These are phyloP conservation scores for Penicillium sp. DNA, from an alignment of 2,329 filamentous ascomycete genomes.

Conservation along the genomic window DNA sequence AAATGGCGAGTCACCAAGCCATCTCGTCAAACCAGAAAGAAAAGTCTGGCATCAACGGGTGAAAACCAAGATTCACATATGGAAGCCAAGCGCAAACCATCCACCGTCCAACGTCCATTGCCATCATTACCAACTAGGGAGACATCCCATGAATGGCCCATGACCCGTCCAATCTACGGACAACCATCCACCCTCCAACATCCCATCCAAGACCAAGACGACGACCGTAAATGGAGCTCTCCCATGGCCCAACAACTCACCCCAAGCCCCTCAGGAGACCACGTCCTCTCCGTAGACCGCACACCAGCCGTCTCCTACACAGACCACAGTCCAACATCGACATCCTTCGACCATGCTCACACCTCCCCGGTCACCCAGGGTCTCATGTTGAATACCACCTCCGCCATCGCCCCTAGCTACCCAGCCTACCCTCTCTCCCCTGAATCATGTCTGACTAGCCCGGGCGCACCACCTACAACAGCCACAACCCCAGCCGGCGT, in stretches of 20 bases:
- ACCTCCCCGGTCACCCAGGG: constrained; percentile 26
- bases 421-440: constrained; percentile 28
- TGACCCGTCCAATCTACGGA: constrained; percentile 13
- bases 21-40: constrained; percentile 44
- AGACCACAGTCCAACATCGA: constrained; percentile 20
- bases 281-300: constrained; percentile 21
- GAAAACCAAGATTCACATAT: constrained; percentile 22
- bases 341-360: constrained; percentile 27
- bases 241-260: constrained; percentile 23
- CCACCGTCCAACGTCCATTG: constrained; percentile 7
- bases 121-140: constrained; percentile 6
- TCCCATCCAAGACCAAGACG: constrained; percentile 8
- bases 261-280: constrained; percentile 23
- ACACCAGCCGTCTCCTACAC: constrained; percentile 21
- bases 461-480: constrained; percentile 14
- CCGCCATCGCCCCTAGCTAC: constrained; percentile 27
- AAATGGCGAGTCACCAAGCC: constrained; percentile 47
- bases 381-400: constrained; percentile 27
- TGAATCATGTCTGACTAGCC: constrained; percentile 29
- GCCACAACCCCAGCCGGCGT: constrained; percentile 19
- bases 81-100: constrained; percentile 11
- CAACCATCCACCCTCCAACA: background rate
- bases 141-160: constrained; percentile 14
- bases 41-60: constrained; percentile 27
- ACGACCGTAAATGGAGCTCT: constrained; percentile 22